Percentiles rank a stretch among this genome's conserved stretches.
Evolutionary conservation across 345 rosid genomes (phyloP).

Genomic region (Carallia brachiata): DNA sequence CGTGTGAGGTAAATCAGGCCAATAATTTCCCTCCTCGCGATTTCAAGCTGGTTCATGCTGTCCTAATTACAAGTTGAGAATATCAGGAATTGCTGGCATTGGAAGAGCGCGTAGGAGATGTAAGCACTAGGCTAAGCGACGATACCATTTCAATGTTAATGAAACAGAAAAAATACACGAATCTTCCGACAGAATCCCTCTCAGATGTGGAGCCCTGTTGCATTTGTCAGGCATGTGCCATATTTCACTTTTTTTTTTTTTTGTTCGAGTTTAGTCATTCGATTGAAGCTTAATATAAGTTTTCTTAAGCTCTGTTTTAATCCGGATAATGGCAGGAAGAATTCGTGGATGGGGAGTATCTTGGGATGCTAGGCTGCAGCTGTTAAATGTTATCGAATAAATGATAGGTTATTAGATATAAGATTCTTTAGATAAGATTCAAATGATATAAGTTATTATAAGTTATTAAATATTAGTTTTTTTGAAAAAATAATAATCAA

Average conservation of each 20-base stretch:
- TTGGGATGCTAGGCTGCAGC: constrained; percentile 25
- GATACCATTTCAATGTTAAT: constrained; percentile 14
- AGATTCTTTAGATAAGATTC: no score
- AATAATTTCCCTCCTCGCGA: not conserved
- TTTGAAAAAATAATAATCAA: no score
- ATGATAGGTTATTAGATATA: no score
- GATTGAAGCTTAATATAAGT: not conserved
- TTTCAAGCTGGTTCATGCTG: not conserved
- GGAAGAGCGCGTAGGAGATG: constrained; percentile 30
- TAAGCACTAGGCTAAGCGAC: constrained; percentile 23
- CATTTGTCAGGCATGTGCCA: constrained; percentile 20
- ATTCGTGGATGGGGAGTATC: constrained; percentile 11
- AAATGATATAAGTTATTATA: no score
- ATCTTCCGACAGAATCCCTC: not conserved
- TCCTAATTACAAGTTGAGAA: not conserved
- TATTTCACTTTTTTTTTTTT: not conserved
- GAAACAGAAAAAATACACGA: constrained; percentile 13
- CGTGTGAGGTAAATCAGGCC: constrained; percentile 21
- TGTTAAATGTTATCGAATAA: no score
- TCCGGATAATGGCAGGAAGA: constrained; percentile 16
- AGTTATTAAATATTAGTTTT: no score
- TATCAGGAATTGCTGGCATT: constrained; percentile 28
- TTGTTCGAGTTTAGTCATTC: not conserved
- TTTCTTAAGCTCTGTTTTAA: constrained; percentile 5
- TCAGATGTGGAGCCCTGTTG: constrained; percentile 22